These are phyloP conservation scores for Xylaria sp. DNA, from an alignment of 2,329 filamentous ascomycete species.

Conservation along the genomic window DNA sequence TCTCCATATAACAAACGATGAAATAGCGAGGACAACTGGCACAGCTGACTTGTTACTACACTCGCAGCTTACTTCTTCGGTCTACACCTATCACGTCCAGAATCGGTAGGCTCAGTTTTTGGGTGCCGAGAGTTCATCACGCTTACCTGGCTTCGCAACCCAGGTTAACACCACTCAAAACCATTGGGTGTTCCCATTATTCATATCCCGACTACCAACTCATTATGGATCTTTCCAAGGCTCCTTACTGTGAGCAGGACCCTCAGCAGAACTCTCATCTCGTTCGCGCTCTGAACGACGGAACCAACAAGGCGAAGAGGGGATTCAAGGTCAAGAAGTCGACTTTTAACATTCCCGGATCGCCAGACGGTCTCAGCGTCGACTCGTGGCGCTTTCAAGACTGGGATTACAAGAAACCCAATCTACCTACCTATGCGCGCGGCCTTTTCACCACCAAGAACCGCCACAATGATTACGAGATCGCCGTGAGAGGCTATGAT, in stretches of 20 bases:
- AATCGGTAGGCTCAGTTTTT: not conserved
- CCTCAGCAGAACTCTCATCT: slow-evolving; percentile 72
- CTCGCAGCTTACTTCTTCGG: slow-evolving; percentile 3
- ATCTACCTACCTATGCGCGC: slow-evolving; percentile 90
- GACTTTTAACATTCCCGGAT: slow-evolving; percentile 74
- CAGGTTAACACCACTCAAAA: not conserved
- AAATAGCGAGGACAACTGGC: not conserved
- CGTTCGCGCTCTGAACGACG: slow-evolving; percentile 69
- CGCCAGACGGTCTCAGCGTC: slow-evolving; percentile 72
- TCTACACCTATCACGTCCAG: not conserved
- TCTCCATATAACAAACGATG: not conserved
- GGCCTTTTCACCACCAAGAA: slow-evolving; percentile 89
- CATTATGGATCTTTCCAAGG: slow-evolving; percentile 52
- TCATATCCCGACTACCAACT: slow-evolving; percentile 18
- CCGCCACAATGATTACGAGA: slow-evolving; percentile 73
- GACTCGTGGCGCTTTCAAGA: slow-evolving; percentile 95
- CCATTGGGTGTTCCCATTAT: not conserved
- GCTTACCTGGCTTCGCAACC: not conserved
- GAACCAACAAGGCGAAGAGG: slow-evolving; percentile 65
- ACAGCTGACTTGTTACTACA: slow-evolving; percentile 19
- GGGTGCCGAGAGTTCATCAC: not conserved
- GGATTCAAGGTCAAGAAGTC: slow-evolving; percentile 81
- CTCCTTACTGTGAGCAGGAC: slow-evolving; percentile 76
- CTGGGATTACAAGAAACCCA: slow-evolving; percentile 90
- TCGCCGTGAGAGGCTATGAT: slow-evolving; percentile 91